Percentiles rank a stretch among this genome's conserved stretches.
Evolutionary conservation across 1,284 basidiomycete species (phyloP).

Genomic region (Boletus semigastroideus): DNA sequence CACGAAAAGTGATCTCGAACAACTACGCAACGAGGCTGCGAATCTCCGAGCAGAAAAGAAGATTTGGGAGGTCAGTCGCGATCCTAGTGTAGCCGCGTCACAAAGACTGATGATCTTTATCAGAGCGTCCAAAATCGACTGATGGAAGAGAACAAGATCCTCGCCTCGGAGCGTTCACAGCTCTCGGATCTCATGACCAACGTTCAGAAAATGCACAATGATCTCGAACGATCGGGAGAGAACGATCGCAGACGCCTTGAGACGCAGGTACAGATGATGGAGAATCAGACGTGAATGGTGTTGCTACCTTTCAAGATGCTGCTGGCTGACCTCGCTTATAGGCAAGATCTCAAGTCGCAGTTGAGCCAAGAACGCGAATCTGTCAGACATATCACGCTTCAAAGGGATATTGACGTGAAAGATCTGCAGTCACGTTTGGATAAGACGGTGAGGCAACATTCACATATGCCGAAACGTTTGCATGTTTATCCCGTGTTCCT

Average conservation of each 20-base stretch:
- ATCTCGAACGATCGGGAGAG: constrained; percentile 78
- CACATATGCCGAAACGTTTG: background rate
- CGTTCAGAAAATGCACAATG: constrained; percentile 86
- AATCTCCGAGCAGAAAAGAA: constrained; percentile 90
- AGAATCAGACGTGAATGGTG: constrained; percentile 67
- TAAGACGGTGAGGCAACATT: constrained; percentile 54
- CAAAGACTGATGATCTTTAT: constrained; percentile 5
- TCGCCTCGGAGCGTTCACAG: constrained; percentile 80
- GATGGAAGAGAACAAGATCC: constrained; percentile 79
- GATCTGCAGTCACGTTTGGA: constrained; percentile 77
- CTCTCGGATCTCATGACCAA: constrained; percentile 86
- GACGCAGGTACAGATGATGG: constrained; percentile 74
- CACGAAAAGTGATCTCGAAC: constrained; percentile 61
- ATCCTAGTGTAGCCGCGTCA: no score
- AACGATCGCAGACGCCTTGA: constrained; percentile 82
- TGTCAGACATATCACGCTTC: constrained; percentile 68
- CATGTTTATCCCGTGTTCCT: constrained; percentile 12
- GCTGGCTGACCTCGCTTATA: constrained; percentile 28
- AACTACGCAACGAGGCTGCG: constrained; percentile 79
- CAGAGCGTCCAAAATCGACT: constrained; percentile 77
- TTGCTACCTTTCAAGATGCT: background rate
- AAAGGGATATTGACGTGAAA: constrained; percentile 79
- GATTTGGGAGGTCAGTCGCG: constrained; percentile 76
- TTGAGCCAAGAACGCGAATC: constrained; percentile 80
- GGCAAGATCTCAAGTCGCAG: constrained; percentile 73